Conservation (phyloP, 169 alveolate species). For the Plasmodium chabaudi region DNA sequence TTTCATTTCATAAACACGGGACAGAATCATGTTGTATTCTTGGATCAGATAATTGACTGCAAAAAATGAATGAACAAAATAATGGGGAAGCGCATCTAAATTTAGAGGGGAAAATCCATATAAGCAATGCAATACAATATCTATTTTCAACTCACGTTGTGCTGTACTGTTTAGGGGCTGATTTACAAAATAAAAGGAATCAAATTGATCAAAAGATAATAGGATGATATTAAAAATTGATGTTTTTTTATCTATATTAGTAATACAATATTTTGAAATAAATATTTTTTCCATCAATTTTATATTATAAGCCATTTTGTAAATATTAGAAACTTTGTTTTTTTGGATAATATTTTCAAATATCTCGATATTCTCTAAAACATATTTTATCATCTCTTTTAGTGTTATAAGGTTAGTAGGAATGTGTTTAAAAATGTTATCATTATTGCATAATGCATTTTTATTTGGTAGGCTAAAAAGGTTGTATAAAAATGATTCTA, state of each 20-base stretch:
- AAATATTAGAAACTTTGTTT: conserved; percentile 22
- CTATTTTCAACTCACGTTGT: conserved; percentile 1
- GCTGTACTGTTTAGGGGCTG: conserved; percentile 36
- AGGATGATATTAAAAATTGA: conserved; percentile 1
- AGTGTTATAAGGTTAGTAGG: not conserved
- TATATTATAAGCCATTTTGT: conserved; percentile 17
- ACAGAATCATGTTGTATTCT: conserved; percentile 46
- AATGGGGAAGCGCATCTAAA: not conserved
- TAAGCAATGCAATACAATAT: not conserved
- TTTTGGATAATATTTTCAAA: conserved; percentile 9
- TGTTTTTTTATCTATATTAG: conserved; percentile 16
- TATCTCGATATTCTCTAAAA: conserved; percentile 10
- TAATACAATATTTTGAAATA: conserved; percentile 11
- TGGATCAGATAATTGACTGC: conserved; percentile 41
- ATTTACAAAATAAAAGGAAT: conserved; percentile 12
- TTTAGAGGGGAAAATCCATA: not conserved
- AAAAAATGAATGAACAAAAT: not conserved
- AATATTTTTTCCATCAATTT: conserved; percentile 11
- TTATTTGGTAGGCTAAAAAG: conserved; percentile 20
- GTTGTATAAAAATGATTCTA: conserved; percentile 21
- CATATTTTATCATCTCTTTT: conserved; percentile 8
- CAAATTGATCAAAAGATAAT: conserved; percentile 14
- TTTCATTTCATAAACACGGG: conserved; percentile 21
- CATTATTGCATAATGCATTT: conserved; percentile 16
- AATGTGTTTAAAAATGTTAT: conserved; percentile 25